Evolutionary conservation across 305 asterid genomes (phyloP).

Genomic region (Rubia balearica): DNA sequence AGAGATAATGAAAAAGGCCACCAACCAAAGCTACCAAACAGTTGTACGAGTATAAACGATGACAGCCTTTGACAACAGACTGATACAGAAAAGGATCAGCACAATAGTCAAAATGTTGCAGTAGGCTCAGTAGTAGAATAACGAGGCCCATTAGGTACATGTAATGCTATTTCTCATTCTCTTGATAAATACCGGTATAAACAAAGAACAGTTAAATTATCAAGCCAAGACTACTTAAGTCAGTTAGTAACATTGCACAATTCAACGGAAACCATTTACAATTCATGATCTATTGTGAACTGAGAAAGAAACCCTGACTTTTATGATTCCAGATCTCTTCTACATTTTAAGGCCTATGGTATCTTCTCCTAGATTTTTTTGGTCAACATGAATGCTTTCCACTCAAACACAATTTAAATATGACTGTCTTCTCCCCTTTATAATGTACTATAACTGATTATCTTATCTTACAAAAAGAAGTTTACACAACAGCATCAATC

Average conservation of each 20-base stretch:
- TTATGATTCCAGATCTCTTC: not conserved
- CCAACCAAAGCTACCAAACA: not conserved
- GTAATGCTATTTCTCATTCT: constrained; percentile 1
- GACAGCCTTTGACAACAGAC: not conserved
- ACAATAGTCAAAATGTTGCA: not conserved
- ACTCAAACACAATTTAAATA: not conserved
- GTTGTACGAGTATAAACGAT: not conserved
- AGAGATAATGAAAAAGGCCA: constrained; percentile 1
- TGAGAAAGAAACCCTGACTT: not conserved
- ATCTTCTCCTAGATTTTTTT: not conserved
- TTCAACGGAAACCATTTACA: not conserved
- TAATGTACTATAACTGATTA: not conserved
- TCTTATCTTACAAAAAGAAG: not conserved
- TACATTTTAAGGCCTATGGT: not conserved
- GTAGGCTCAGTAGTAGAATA: not conserved
- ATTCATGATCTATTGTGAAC: not conserved
- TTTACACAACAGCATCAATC: not conserved
- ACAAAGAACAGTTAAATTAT: not conserved
- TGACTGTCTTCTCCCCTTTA: not conserved
- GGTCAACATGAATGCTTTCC: not conserved
- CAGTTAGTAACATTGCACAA: not conserved
- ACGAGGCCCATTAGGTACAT: not conserved
- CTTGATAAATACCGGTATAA: not conserved
- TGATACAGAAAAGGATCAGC: not conserved
- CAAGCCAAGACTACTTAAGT: not conserved